Conservation (phyloP, 2,329 filamentous ascomycete genomes). For the Colletotrichum lupini region DNA sequence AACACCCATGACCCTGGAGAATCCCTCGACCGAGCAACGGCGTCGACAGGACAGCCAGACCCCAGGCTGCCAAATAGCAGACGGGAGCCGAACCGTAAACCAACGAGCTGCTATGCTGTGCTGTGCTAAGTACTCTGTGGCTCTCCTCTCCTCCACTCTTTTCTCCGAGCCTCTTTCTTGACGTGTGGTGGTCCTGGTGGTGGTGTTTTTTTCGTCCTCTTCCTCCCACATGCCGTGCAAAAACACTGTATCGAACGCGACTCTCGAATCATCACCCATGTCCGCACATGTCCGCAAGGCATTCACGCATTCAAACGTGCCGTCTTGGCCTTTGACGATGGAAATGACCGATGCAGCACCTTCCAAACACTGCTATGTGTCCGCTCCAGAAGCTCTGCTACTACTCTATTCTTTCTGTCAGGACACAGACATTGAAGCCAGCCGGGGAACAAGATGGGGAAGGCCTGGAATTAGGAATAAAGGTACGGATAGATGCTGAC, state of each 20-base stretch:
- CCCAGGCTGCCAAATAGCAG: not conserved
- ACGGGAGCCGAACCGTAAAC: not conserved
- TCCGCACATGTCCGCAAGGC: constrained; percentile 19
- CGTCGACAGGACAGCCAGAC: constrained; percentile 5
- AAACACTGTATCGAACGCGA: not conserved
- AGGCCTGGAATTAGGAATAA: not conserved
- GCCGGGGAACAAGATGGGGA: not conserved
- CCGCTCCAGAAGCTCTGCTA: too few species aligned
- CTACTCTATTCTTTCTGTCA: too few species aligned
- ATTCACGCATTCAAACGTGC: not conserved
- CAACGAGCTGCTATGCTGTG: not conserved
- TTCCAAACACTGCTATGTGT: not conserved
- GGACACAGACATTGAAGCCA: not conserved
- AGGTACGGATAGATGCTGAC: not conserved
- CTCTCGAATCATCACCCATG: constrained; percentile 28
- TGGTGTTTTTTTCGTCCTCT: not conserved
- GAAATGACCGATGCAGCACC: constrained; percentile 20
- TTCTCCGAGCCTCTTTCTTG: not conserved
- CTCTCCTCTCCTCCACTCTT: not conserved
- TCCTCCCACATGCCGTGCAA: constrained; percentile 23
- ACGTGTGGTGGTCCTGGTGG: not conserved
- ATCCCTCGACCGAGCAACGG: constrained; percentile 34
- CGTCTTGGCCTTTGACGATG: constrained; percentile 18
- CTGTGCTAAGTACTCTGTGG: too few species aligned
- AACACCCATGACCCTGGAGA: constrained; percentile 23